Evolutionary conservation across 306 rosid species (phyloP).

Genomic region (Canavalia gladiata): DNA sequence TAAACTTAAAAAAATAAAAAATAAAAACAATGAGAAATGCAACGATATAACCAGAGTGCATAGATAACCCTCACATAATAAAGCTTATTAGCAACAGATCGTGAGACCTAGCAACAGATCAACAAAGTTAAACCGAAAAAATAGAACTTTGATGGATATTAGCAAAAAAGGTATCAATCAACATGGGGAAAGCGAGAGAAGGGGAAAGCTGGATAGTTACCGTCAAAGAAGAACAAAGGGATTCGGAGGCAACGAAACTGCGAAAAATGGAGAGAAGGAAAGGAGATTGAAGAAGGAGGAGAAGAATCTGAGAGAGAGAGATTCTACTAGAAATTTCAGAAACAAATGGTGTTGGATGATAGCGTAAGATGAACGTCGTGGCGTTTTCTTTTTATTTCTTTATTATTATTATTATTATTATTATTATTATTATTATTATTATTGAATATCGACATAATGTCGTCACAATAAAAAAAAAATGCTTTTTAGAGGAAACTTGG

Average conservation of each 20-base stretch:
- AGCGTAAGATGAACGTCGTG: constrained; percentile 47
- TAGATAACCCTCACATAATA: neutral
- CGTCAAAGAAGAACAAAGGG: constrained; percentile 22
- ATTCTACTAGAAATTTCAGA: constrained; percentile 37
- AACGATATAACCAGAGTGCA: neutral
- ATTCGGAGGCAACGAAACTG: constrained; percentile 8
- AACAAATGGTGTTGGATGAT: constrained; percentile 27
- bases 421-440: too few species aligned
- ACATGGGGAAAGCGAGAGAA: neutral
- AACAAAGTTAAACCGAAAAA: constrained; percentile 1
- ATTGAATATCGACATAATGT: too few species aligned
- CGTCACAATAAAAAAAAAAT: too few species aligned
- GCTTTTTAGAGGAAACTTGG: too few species aligned
- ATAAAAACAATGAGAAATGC: constrained; percentile 8
- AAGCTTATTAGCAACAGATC: constrained; percentile 48
- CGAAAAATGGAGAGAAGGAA: neutral
- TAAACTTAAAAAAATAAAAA: neutral
- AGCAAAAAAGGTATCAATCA: neutral
- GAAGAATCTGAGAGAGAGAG: constrained; percentile 20
- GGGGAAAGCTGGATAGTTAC: constrained; percentile 30
- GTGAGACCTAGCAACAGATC: constrained; percentile 22
- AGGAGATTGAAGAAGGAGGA: constrained; percentile 21
- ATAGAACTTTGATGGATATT: constrained; percentile 3
- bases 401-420: neutral
- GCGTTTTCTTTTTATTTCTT: neutral